A percentile compares a stretch with the other conserved stretches of the same genome.
Evolutionary conservation across 352 stramenopile genomes (phyloP).

Genomic region (Phytophthora melonis): DNA sequence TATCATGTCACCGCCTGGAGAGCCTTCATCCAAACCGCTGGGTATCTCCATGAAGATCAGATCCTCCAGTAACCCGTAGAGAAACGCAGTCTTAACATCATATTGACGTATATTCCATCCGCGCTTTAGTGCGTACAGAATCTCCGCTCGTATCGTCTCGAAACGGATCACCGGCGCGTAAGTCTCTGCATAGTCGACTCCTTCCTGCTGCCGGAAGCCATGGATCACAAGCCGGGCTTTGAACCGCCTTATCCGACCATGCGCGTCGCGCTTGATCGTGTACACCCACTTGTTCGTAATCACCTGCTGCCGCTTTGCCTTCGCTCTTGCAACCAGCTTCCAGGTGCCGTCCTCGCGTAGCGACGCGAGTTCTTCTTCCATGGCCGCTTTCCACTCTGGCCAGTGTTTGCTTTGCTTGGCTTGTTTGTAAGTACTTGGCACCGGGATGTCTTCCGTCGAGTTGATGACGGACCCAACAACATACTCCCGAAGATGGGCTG

Average conservation of each 20-base stretch:
- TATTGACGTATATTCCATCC: background rate
- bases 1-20: background rate
- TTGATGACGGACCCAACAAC: background rate
- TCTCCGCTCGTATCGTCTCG: background rate
- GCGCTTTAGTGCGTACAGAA: background rate
- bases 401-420: background rate
- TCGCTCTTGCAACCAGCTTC: background rate
- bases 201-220: constrained; percentile 15
- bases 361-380: background rate
- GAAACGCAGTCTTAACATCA: background rate
- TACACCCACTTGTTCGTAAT: constrained; percentile 9
- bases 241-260: constrained; percentile 16
- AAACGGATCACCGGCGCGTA: background rate
- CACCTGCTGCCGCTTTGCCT: background rate
- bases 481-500: background rate
- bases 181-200: constrained; percentile 14
- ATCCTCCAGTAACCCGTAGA: constrained; percentile 9
- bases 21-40: background rate
- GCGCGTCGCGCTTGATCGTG: constrained; percentile 9
- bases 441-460: background rate
- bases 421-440: background rate
- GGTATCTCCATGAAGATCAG: constrained; percentile 17
- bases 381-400: background rate
- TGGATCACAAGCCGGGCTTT: constrained; percentile 19
- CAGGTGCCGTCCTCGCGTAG: background rate